Conservation (phyloP, 495 filamentous ascomycete species). For the Penicillium maclennaniae region DNA sequence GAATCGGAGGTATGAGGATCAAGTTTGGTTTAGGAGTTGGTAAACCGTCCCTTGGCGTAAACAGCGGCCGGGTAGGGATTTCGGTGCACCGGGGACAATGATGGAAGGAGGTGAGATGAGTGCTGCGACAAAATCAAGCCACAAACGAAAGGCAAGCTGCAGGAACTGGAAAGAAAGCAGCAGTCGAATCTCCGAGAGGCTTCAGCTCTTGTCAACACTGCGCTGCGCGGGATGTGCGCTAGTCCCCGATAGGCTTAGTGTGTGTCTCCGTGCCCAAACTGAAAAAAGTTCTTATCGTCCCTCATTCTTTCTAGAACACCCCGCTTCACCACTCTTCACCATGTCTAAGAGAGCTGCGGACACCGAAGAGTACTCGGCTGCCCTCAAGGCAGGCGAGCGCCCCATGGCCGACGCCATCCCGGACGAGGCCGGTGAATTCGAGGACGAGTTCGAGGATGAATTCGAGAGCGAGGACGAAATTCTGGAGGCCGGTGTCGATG, state of each 20-base stretch:
- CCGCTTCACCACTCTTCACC: slow-evolving; percentile 16
- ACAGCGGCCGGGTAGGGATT: slow-evolving; percentile 2
- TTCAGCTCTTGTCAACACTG: slow-evolving; percentile 24
- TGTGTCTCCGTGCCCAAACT: slow-evolving; percentile 24
- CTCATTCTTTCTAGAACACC: slow-evolving; percentile 10
- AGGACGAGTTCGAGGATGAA: slow-evolving; percentile 95
- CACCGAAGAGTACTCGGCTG: slow-evolving; percentile 49
- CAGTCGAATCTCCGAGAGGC: slow-evolving; percentile 2
- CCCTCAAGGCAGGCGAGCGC: slow-evolving; percentile 67
- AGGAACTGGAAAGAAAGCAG: slow-evolving; percentile 4
- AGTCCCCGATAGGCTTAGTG: slow-evolving; percentile 41
- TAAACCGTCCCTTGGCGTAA: slow-evolving; percentile 3
- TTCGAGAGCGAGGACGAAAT: slow-evolving; percentile 97
- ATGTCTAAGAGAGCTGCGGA: slow-evolving; percentile 73
- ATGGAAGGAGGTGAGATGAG: slow-evolving; percentile 1
- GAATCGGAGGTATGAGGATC: background rate
- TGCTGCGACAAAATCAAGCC: background rate
- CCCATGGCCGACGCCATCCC: slow-evolving; percentile 45
- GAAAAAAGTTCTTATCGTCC: slow-evolving; percentile 37
- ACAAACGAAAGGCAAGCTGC: slow-evolving; percentile 8
- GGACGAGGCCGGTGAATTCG: slow-evolving; percentile 80
- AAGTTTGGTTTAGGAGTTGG: background rate
- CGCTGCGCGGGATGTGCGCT: slow-evolving; percentile 32
- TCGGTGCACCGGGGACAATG: background rate
- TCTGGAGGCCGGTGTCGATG: slow-evolving; percentile 89